A percentile compares a stretch with the other conserved stretches of the same genome.
phyloP scores from a whole-genome alignment of 139 green algal genomes.

The Chlorella sp. region DNA sequence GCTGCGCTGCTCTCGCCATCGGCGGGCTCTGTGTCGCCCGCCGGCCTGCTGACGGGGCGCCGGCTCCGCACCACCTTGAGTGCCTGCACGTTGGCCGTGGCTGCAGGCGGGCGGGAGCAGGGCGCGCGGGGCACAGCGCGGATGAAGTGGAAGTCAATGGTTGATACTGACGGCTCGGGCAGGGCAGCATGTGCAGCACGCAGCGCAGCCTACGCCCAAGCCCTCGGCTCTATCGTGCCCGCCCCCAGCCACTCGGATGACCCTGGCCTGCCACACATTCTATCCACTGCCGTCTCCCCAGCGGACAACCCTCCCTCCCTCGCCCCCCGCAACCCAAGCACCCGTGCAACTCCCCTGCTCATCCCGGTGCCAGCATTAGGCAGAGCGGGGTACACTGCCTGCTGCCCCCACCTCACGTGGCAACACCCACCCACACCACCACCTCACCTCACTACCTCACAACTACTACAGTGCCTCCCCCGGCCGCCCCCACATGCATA shows the following conservation, averaged over 20 bases:
- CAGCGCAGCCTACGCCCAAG: too few species aligned
- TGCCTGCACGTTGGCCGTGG: constrained; percentile 18
- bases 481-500: too few species aligned
- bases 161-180: too few species aligned
- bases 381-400: too few species aligned
- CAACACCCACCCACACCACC: not conserved
- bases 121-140: not conserved
- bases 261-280: not conserved
- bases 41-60: not conserved
- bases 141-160: not conserved
- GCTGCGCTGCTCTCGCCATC: not conserved
- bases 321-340: not conserved
- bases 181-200: too few species aligned
- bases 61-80: constrained; percentile 8
- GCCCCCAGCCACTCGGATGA: too few species aligned
- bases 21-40: not conserved
- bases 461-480: too few species aligned
- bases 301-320: too few species aligned
- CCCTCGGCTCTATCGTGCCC: too few species aligned
- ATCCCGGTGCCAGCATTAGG: too few species aligned
- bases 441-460: not conserved
- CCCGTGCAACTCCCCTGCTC: not conserved
- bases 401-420: too few species aligned
- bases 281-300: too few species aligned
- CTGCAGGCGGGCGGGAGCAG: not conserved